These are phyloP conservation scores for Coemansia sp. DNA, from an alignment of 192 early-diverging fungal genomes.

Conservation along the genomic window DNA sequence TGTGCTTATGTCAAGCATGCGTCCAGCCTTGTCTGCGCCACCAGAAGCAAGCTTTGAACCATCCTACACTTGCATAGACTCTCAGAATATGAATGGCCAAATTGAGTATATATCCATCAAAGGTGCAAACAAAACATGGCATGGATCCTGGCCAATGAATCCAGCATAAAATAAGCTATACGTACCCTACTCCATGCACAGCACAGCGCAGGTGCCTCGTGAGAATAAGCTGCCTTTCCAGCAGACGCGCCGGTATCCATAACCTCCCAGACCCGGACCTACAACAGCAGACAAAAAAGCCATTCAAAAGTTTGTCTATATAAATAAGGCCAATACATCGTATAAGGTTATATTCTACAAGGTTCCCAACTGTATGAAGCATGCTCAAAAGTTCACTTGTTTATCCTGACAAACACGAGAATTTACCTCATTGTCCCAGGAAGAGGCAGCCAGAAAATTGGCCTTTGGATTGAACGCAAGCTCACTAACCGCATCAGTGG, in stretches of 20 bases:
- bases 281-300: constrained; percentile 9
- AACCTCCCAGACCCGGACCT: constrained; percentile 94
- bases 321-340: background rate
- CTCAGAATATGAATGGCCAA: background rate
- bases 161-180: constrained; percentile 9
- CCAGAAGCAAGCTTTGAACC: constrained; percentile 87
- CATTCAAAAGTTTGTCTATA: background rate
- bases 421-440: constrained; percentile 79
- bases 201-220: constrained; percentile 81
- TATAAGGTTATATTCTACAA: background rate
- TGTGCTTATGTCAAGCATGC: constrained; percentile 80
- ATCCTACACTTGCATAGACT: constrained; percentile 60
- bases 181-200: constrained; percentile 71
- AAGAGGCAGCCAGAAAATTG: constrained; percentile 82
- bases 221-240: constrained; percentile 77
- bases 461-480: constrained; percentile 79
- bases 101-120: background rate
- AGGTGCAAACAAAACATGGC: background rate
- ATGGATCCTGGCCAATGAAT: background rate
- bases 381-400: background rate
- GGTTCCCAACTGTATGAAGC: background rate
- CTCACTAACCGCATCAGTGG: constrained; percentile 75
- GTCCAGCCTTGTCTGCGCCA: constrained; percentile 85
- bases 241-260: constrained; percentile 70
- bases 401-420: background rate